Base-by-base conservation (phyloP, 345 rosid species). In the Syzygium aromaticum region DNA sequence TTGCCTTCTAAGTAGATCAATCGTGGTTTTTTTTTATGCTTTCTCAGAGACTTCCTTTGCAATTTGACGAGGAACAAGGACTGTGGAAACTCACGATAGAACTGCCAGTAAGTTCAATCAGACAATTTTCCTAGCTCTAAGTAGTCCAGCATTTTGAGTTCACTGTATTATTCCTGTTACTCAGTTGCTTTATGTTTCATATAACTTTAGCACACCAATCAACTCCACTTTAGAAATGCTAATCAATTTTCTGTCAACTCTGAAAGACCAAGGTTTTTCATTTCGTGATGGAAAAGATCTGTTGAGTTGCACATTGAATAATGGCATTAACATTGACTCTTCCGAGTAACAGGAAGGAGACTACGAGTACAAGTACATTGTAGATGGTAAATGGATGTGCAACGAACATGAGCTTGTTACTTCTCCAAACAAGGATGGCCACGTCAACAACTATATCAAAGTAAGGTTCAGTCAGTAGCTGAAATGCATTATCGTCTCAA, bases 291-390 rank as follows among this genome's bases (percentile, higher is more conserved):
- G 80, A 33, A 67, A 67, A 33, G 46, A 33, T 33, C 80, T 67
- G 46, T 33, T 1, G 1, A 17, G 40, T 67, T 17, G 80, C 25
- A 2, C 59, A 52, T 84, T 53, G 85, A 28, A 17, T 52, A 5
- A 59, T 64, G 82, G 46, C 25, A 33, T 33, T 67, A 33, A 67
- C 40, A 67, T 67, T 4, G 80, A 67, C 80, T 33, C 52, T 64
- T n/a, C 21, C 3, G 21, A 30, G 28, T 83, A 19, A 91, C 98
- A 98, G 99, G 99, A 95, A 90, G 99, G 99, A 88, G 86, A 86
- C 86, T 98, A 95, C 22, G 99, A 98, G 90, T 98, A 96, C 93
- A 98, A 96, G 89, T 98, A 98, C 89, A 91, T 96, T 54, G 92
- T 96, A 85, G 95, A 98, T 89, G 99, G 98, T 51, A 94, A 93